Base-by-base conservation (phyloP, 2,329 filamentous ascomycete species). In the Trichothecium roseum region DNA sequence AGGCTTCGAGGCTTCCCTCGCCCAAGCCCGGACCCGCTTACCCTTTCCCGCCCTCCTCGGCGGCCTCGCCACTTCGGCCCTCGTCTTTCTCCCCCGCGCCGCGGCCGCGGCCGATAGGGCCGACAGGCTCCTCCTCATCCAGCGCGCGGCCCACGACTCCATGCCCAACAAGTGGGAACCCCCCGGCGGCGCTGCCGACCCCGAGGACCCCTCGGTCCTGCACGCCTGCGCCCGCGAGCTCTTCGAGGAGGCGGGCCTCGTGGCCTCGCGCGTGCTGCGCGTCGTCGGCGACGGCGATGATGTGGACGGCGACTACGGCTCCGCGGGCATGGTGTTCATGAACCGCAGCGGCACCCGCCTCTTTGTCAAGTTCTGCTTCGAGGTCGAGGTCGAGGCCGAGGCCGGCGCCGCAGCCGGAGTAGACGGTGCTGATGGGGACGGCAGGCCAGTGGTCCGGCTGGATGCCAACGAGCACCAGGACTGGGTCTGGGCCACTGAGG, bases 111-210 rank as follows among this genome's bases (percentile, higher is more conserved):
- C 24, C 8, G 30, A 32, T 17, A 3, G 30, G 43, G 6, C n/a
- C n/a, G 37, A 47, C 36, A 51, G 54, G 27, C 47, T 69, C 32
- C 61, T 69, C 2, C 59, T 71, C 15, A 44, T 70, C 8, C 66
- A 67, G 45, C 63, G 66, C 45, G 60, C 63, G 18, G 41, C 55
- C 5, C 50, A 57, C 42, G 65, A 69, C 49, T 62, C 50, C 36
- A 59, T 62, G 51, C 66, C 67, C 3, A 48, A 58, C 37, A 49
- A 43, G 4, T 72, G 68, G 68, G 68, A 72, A 39, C 41, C 59
- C 1, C 67, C 68, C 2, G 68, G 68, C 16, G 68, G 68, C n/a
- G 60, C 53, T 1, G 59, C 60, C 28, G 68, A 71, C 34, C 34
- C 47, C 0, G 48, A 51, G 1, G 66, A 71, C 40, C 30, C 40